Base-by-base conservation (phyloP, 2,329 filamentous ascomycete species). In the Beauveria sp. region DNA sequence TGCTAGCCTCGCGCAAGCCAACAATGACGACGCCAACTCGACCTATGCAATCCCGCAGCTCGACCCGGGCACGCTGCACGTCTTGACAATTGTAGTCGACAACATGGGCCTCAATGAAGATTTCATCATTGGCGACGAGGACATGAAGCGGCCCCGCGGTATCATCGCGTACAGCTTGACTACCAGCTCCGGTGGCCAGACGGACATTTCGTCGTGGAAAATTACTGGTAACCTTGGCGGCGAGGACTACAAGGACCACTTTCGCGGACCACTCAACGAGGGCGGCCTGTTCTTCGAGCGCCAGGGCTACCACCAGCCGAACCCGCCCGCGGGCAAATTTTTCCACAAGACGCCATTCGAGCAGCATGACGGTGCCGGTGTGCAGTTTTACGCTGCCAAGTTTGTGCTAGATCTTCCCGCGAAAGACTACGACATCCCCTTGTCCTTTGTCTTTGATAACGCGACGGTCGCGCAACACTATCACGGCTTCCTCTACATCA, bases 41-140 rank as follows among this genome's bases (percentile, higher is more conserved):
- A 85, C 80, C 2, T 84, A 86, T 67, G 76, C 75, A 0, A 73
- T 89, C 0, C 80, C 84, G 1, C 73, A 75, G 22, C 75, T 88
- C 22, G 70, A 72, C 1, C 67, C 75, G 0, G 85, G 81, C 20
- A 75, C 78, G 45, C 66, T 74, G 0, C 85, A 89, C 69, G 79
- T 86, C 22, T 73, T 90, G 68, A 89, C 87, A 0, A 76, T 91
- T 5, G 74, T 90, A 0, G 75, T 90, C 24, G 88, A 90, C 72
- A 85, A 87, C 72, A 88, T 87, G 75, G 87, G 88, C 0, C 76
- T 89, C 1, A 82, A 90, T 63, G 82, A 87, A 67, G 83, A 86
- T 72, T 84, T 80, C 75, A 75, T 75, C 12, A 80, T 84, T 2
- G 84, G 83, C 2, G 66, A 72, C 5, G 83, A 86, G 38, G 70